Evolutionary conservation across 2,329 filamentous ascomycete species (phyloP), one percentile per base, ranked within the genome.

Genomic region (Endocalyx cinctus): DNA sequence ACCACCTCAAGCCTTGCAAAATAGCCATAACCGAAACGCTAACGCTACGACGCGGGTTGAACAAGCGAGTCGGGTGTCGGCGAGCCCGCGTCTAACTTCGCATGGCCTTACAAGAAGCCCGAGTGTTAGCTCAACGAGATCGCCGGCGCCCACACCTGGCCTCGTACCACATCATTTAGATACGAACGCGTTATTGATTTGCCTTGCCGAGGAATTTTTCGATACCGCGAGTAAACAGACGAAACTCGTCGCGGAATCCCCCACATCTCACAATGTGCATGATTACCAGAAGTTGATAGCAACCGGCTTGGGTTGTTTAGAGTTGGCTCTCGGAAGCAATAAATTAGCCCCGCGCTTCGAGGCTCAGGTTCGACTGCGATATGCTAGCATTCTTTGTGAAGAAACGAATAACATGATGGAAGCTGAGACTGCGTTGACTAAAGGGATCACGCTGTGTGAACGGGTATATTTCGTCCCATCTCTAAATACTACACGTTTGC

Each of bases 361-460:
- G 55, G 84, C 82, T 8, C 74, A 74, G 35, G 63, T 87, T 33
- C 74, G 82, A 17, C 58, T 89, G 26, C 72, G 82, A 48, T 87
- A 88, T 58, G 84, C 84, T 2, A 77, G 74, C 20, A 63, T 89
- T 6, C 58, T 90, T 16, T 72, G 79, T 23, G 79, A 87, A 42
- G 85, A 90, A 60, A 89, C 84, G 2, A 81, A 85, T 20, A 88
- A 88, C 43, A 64, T 79, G 10, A 79, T 78, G 63, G 79, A 86
- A 46, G 81, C 82, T 2, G 84, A 89, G 57, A 82, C 79, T 10
- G 69, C 79, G 4, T 58, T 90, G 36, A 81, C 74, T 25, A 86
- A 85, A 57, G 83, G 82, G 6, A 79, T 85, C 34, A 72, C 76
- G 3, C 63, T 84, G 3, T 85, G 80, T 47, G 79, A 83, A 39